phyloP scores from a whole-genome alignment of 2,329 filamentous ascomycete genomes.

The Cordyceps javanica region DNA sequence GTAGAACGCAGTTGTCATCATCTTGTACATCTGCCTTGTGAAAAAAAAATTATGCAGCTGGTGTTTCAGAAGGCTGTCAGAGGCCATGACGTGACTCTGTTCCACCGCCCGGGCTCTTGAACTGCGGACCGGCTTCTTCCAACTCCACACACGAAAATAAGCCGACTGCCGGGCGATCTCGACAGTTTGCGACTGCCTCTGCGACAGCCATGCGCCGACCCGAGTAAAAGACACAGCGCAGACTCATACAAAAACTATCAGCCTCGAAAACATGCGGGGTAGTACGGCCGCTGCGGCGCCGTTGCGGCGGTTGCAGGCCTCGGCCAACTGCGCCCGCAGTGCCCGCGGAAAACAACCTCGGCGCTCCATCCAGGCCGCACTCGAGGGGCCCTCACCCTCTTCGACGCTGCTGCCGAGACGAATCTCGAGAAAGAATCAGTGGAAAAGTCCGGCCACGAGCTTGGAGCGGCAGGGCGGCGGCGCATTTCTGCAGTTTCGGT shows the following conservation, averaged over 20 bases:
- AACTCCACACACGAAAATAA: constrained; percentile 10
- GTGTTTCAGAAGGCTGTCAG: not conserved
- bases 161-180: not conserved
- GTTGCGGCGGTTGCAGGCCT: constrained; percentile 16
- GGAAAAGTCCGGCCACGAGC: not conserved
- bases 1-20: too few relatives aligned
- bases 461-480: constrained; percentile 5
- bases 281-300: constrained; percentile 13
- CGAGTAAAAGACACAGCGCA: not conserved
- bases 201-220: not conserved
- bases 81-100: not conserved
- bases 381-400: not conserved
- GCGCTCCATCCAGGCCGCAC: not conserved
- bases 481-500: constrained; percentile 17
- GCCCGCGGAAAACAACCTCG: not conserved
- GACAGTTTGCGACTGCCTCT: not conserved
- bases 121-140: constrained; percentile 4
- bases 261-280: constrained; percentile 16
- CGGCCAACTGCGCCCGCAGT: constrained; percentile 9
- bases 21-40: too few relatives aligned
- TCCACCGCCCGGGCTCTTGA: not conserved
- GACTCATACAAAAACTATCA: not conserved
- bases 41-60: too few relatives aligned
- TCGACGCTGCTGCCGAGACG: constrained; percentile 6
- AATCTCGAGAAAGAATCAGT: constrained; percentile 10